phyloP scores from a whole-genome alignment of 306 rosid genomes.

The Cucurbita maxima region DNA sequence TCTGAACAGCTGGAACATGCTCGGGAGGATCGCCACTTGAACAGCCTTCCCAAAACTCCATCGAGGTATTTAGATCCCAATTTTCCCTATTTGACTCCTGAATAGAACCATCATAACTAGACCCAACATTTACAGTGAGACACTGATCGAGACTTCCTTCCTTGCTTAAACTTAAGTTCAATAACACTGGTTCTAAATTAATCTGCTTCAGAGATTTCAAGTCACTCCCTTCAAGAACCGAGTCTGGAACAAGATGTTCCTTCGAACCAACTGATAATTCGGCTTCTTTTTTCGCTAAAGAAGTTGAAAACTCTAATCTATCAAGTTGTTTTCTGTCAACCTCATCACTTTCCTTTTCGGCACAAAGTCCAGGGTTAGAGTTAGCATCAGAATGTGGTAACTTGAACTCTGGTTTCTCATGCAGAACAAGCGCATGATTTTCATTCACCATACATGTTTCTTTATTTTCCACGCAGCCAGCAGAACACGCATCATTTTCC shows the following conservation, averaged over 20 bases:
- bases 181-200: conserved; percentile 26
- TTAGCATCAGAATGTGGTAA: conserved; percentile 34
- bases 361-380: neutral
- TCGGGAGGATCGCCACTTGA: conserved; percentile 21
- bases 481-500: conserved; percentile 20
- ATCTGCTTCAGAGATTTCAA: too few relatives aligned
- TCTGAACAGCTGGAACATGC: conserved; percentile 19
- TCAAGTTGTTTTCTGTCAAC: conserved; percentile 11
- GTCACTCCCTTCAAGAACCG: conserved; percentile 6
- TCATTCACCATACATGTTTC: conserved; percentile 17
- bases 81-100: conserved; percentile 51
- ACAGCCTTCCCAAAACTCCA: conserved; percentile 86
- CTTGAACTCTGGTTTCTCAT: conserved; percentile 27
- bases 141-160: conserved; percentile 19
- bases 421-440: conserved; percentile 12
- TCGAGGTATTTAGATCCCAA: conserved; percentile 92
- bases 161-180: conserved; percentile 51
- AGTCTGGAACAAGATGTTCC: conserved; percentile 23
- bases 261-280: conserved; percentile 34
- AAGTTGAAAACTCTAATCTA: conserved; percentile 24
- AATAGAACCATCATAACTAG: conserved; percentile 8
- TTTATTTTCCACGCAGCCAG: conserved; percentile 19
- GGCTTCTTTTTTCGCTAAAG: conserved; percentile 18
- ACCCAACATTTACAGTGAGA: conserved; percentile 16
- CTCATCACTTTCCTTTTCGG: conserved; percentile 17